A percentile compares a stretch with the other conserved stretches of the same genome.
These are phyloP conservation scores for Ophiognomonia clavigignenti-juglandacearum DNA, from an alignment of 2,329 filamentous ascomycete species.

Conservation along the genomic window DNA sequence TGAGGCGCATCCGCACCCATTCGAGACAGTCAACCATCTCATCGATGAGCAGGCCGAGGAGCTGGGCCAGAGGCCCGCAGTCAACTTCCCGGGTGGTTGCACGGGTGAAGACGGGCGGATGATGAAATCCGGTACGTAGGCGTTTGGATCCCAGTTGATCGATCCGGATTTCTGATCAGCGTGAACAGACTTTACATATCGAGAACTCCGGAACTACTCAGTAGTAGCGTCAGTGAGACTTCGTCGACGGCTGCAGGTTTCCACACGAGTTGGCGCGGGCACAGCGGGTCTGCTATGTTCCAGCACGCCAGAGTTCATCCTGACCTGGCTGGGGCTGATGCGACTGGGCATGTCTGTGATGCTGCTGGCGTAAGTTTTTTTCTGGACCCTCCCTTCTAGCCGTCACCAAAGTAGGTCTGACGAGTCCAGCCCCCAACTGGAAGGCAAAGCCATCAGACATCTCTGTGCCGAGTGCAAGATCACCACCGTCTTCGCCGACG, in stretches of 20 bases:
- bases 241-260: constrained; percentile 11
- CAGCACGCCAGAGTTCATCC: constrained; percentile 53
- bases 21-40: constrained; percentile 43
- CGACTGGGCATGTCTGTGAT: constrained; percentile 49
- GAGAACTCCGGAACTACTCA: constrained; percentile 25
- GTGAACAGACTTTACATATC: constrained; percentile 23
- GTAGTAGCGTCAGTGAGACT: constrained; percentile 16
- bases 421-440: constrained; percentile 38
- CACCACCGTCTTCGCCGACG: constrained; percentile 40
- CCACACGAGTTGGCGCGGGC: constrained; percentile 7
- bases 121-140: constrained; percentile 13
- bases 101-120: constrained; percentile 6
- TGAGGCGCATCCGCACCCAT: constrained; percentile 26
- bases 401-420: no score
- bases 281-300: constrained; percentile 47
- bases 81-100: constrained; percentile 14
- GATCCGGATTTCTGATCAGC: not conserved
- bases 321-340: constrained; percentile 57
- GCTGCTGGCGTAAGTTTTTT: constrained; percentile 44
- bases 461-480: constrained; percentile 44
- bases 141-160: constrained; percentile 38
- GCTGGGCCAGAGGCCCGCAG: constrained; percentile 35
- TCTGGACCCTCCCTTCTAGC: not conserved
- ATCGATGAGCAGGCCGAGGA: constrained; percentile 40
- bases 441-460: constrained; percentile 41